A percentile compares a stretch with the other conserved stretches of the same genome.
These are phyloP conservation scores for Saitozyma sp. DNA, from an alignment of 768 basidiomycete species.

Conservation along the genomic window DNA sequence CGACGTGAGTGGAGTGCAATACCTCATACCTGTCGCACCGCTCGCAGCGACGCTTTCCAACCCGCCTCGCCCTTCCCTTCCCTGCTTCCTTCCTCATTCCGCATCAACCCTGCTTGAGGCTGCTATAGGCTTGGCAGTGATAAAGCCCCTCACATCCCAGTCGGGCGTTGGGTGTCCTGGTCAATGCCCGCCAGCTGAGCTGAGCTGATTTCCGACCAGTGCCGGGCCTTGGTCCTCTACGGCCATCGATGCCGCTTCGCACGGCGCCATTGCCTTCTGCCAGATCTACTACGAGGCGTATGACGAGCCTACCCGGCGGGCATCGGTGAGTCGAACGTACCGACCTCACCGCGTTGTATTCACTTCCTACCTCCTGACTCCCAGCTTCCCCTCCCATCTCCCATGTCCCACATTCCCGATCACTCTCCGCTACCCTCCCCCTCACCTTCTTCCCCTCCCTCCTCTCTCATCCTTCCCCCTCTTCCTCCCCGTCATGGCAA, in stretches of 20 bases:
- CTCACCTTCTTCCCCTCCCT: no score
- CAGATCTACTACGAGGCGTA: constrained; percentile 48
- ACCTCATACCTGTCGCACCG: no score
- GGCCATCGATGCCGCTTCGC: constrained; percentile 42
- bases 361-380: background rate
- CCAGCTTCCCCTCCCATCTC: background rate
- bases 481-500: no score
- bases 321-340: constrained; percentile 19
- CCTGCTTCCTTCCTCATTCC: background rate
- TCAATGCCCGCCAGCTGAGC: background rate
- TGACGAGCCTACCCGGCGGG: constrained; percentile 41
- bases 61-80: background rate
- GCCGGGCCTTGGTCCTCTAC: constrained; percentile 31
- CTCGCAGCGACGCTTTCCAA: no score
- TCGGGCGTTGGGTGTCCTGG: background rate
- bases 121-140: background rate
- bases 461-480: no score
- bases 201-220: constrained; percentile 1
- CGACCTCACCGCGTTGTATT: background rate
- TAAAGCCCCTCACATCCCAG: background rate
- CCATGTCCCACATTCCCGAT: background rate
- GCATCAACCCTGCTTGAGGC: background rate
- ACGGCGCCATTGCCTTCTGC: constrained; percentile 45
- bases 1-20: no score
- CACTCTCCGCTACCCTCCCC: no score